A percentile compares a stretch with the other conserved stretches of the same genome.
Conservation (phyloP, 164 flowering plant species). For the Magnolia sinica region DNA sequence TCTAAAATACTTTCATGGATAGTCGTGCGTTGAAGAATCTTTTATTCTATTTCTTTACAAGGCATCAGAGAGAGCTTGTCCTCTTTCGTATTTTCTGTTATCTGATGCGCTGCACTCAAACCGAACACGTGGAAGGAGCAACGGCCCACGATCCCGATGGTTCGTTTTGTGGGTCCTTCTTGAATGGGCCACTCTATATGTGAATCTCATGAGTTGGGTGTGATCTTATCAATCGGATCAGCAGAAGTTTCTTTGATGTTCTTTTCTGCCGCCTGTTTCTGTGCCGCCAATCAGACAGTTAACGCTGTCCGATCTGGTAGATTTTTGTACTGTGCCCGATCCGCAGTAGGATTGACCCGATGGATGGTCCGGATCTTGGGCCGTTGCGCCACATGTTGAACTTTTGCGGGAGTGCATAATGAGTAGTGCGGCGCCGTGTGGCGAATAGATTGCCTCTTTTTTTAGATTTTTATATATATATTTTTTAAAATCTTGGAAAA, state of each 20-base stretch:
- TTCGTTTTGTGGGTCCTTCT: too few relatives aligned
- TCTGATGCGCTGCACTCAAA: too few relatives aligned
- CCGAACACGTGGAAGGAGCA: too few relatives aligned
- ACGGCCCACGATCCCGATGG: too few relatives aligned
- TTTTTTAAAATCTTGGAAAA: not conserved
- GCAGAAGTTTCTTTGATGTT: not conserved
- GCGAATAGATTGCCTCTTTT: not conserved
- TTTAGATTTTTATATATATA: too few relatives aligned
- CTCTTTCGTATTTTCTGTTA: not conserved
- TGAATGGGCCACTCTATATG: too few relatives aligned
- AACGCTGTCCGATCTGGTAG: too few relatives aligned
- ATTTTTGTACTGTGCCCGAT: too few relatives aligned
- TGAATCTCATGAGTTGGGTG: too few relatives aligned
- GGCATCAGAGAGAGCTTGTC: slow-evolving; percentile 11
- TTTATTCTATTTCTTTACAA: not conserved
- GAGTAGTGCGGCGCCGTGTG: not conserved
- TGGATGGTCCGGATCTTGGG: not conserved
- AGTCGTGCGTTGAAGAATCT: not conserved
- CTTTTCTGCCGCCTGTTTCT: not conserved
- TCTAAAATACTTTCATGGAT: not conserved
- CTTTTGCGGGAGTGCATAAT: not conserved
- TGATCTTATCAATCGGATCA: too few relatives aligned
- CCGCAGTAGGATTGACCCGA: not conserved
- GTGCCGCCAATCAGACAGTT: not conserved
- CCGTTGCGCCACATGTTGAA: not conserved